A percentile compares a stretch with the other conserved stretches of the same genome.
These are phyloP conservation scores for Tricholomella constricta DNA, from an alignment of 768 basidiomycete species.

Conservation along the genomic window DNA sequence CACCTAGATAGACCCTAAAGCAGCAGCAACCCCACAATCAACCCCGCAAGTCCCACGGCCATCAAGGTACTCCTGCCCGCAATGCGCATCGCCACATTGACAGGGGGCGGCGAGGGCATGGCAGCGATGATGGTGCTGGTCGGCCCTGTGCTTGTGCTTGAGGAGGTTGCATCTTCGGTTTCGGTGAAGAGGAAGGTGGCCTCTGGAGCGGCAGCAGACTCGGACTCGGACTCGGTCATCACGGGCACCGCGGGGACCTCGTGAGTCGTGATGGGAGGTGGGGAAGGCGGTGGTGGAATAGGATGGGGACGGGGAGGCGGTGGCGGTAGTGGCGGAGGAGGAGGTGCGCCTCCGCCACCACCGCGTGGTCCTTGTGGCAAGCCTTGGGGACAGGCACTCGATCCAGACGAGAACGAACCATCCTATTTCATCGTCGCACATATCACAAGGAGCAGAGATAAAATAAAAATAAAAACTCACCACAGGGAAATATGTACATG, in stretches of 20 bases:
- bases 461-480: too few species aligned
- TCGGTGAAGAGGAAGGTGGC: too few species aligned
- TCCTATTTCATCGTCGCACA: slow-evolving; percentile 2
- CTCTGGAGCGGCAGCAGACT: too few species aligned
- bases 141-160: not conserved
- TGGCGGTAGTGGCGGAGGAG: not conserved
- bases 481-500: slow-evolving; percentile 8
- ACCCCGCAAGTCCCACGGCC: not conserved
- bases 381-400: slow-evolving; percentile 4
- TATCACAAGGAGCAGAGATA: too few species aligned
- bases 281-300: not conserved
- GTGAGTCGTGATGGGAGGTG: not conserved
- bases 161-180: too few species aligned
- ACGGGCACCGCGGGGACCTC: not conserved
- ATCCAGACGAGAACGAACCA: slow-evolving; percentile 14
- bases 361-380: slow-evolving; percentile 2
- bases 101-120: not conserved
- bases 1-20: too few species aligned
- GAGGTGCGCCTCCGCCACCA: not conserved
- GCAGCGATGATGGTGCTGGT: not conserved
- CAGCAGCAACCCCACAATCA: not conserved
- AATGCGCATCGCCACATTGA: not conserved
- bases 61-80: not conserved
- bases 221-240: not conserved
- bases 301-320: not conserved